These are phyloP conservation scores for Arthrobotrys pseudoclavata DNA, from an alignment of 2,329 filamentous ascomycete species.

Conservation along the genomic window DNA sequence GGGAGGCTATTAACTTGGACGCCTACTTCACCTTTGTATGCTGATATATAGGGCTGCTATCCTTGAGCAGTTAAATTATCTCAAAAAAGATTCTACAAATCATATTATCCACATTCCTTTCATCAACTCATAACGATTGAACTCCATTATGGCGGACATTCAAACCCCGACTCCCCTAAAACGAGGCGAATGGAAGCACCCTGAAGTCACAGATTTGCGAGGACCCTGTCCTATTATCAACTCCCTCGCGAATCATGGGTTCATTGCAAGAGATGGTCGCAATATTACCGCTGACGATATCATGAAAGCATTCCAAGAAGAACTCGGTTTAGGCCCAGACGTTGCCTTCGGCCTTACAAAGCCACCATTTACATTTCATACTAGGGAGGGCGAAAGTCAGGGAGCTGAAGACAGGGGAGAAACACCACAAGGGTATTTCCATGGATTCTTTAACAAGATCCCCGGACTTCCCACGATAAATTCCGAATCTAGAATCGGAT, in stretches of 20 bases:
- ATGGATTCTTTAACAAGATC: slow-evolving; percentile 37
- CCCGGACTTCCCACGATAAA: slow-evolving; percentile 40
- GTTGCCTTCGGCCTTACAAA: slow-evolving; percentile 39
- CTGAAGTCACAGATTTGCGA: slow-evolving; percentile 49
- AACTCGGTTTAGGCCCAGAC: slow-evolving; percentile 42
- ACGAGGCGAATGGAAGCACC: slow-evolving; percentile 45
- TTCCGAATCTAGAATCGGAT: slow-evolving; percentile 29
- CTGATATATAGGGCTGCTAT: too few relatives aligned
- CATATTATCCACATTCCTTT: not conserved
- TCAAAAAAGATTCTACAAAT: not conserved
- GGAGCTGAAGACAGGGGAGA: slow-evolving; percentile 5
- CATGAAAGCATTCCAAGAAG: slow-evolving; percentile 42
- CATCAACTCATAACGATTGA: not conserved
- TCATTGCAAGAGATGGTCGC: slow-evolving; percentile 48
- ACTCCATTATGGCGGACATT: not conserved
- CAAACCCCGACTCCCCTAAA: slow-evolving; percentile 5
- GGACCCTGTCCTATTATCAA: slow-evolving; percentile 53
- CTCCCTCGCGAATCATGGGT: slow-evolving; percentile 54
- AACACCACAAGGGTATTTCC: slow-evolving; percentile 34
- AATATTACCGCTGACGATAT: slow-evolving; percentile 40
- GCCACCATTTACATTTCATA: slow-evolving; percentile 37
- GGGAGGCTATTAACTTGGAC: too few relatives aligned
- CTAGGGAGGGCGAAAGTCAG: slow-evolving; percentile 1
- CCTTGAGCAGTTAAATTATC: not conserved
- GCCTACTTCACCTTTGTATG: too few relatives aligned